Base-by-base conservation (phyloP, 306 rosid species). In the Hippophae tibetana region DNA sequence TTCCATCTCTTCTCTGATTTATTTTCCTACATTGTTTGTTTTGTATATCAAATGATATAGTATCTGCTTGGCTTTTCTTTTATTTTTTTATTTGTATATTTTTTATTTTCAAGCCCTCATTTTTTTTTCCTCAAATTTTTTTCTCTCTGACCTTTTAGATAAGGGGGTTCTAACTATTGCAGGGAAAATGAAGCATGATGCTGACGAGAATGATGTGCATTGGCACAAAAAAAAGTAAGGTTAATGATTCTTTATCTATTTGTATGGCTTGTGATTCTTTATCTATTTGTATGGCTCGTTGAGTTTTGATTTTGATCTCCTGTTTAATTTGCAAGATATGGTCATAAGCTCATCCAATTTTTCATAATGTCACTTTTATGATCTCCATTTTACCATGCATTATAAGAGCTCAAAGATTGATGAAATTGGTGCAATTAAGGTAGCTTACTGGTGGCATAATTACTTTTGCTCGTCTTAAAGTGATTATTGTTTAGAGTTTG, bases 141-240 rank as follows among this genome's bases (percentile, higher is more conserved):
- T 4, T 31, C 38, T 31, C 38, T 31, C 38, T 2, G 4, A 31
- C 38, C 63, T 18, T 54, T 59, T 62, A 93, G 99, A 93, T 70
- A 93, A 93, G 76, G 99, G 99, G 46, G 78, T 60, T 67, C 89
- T 86, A 25, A 89, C 97, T 58, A 74, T 88, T 64, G 57, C 81
- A 42, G 95, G 90, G 11, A 93, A 92, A 79, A 78, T 96, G 84
- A 88, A 88, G 92, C 99, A 93, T 51, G 97, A 85, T 57, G 99
- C 97, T 53, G 97, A 93, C 62, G 97, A 88, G 68, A 95, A 88
- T 64, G 94, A 93, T 68, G 75, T 84, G 69, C 94, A 93, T 84
- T 84, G 88, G 63, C 97, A 88, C 87, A 93, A 88, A 80, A 93
- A 18, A 86, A 81, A 93, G 94, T 72, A 93, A 93, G 99, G 99